A percentile compares a stretch with the other conserved stretches of the same genome.
phyloP scores from a whole-genome alignment of 2,329 filamentous ascomycete species.

The Fusarium drepaniforme region DNA sequence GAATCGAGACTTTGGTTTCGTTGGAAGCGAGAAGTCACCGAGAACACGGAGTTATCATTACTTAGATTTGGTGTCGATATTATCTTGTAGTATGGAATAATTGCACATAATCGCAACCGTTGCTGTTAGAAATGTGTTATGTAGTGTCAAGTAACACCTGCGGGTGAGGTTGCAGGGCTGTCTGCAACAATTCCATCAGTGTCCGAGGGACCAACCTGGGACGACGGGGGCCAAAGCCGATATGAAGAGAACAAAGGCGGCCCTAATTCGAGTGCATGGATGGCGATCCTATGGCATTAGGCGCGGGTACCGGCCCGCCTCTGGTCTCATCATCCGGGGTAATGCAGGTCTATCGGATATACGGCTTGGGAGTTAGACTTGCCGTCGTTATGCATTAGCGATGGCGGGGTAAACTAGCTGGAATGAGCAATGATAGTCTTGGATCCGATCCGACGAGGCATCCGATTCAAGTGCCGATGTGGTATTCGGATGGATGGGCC shows the following conservation, averaged over 20 bases:
- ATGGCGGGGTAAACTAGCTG: neutral
- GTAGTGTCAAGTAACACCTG: neutral
- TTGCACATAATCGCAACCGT: neutral
- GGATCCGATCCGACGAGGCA: neutral
- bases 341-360: neutral
- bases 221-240: neutral
- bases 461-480: neutral
- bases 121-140: neutral
- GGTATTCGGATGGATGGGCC: neutral
- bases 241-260: too few relatives aligned
- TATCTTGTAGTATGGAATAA: too few relatives aligned
- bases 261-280: neutral
- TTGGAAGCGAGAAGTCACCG: too few relatives aligned
- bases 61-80: neutral
- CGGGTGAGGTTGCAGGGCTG: neutral
- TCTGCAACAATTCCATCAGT: neutral
- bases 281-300: neutral
- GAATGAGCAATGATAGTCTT: neutral
- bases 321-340: neutral
- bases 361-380: neutral
- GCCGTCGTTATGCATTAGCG: neutral
- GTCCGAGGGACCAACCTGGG: neutral
- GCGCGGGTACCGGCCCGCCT: neutral
- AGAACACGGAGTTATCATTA: too few relatives aligned
- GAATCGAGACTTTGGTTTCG: too few relatives aligned